phyloP scores from a whole-genome alignment of 352 stramenopile genomes.

The Hyaloperonospora brassicae region DNA sequence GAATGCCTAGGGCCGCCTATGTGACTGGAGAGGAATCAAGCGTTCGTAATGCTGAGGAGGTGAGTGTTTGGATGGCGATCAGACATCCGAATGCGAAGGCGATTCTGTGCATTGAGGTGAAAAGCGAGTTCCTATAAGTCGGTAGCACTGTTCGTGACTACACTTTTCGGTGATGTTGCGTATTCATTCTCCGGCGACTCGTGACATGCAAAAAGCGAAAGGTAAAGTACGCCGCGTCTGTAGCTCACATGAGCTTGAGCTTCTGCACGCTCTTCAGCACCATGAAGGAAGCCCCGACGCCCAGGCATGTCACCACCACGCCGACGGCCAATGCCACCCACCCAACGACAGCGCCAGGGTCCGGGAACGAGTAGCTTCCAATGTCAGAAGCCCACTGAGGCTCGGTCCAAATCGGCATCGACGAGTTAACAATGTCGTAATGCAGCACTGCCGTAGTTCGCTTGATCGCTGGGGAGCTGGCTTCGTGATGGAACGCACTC shows the following conservation, averaged over 20 bases:
- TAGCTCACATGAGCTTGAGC: conserved; percentile 70
- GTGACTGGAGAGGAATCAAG: too few relatives aligned
- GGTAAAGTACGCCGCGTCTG: conserved; percentile 1
- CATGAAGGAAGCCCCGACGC: conserved; percentile 35
- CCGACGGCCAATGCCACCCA: conserved; percentile 60
- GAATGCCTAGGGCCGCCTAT: too few relatives aligned
- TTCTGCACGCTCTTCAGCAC: conserved; percentile 65
- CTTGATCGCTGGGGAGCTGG: conserved; percentile 52
- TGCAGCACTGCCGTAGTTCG: conserved; percentile 40
- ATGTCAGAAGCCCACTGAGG: conserved; percentile 59
- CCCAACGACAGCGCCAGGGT: conserved; percentile 61
- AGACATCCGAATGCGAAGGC: too few relatives aligned
- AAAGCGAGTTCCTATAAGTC: too few relatives aligned
- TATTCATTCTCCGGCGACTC: background rate
- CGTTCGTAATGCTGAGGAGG: too few relatives aligned
- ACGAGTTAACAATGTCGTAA: conserved; percentile 59
- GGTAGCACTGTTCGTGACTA: too few relatives aligned
- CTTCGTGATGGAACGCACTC: conserved; percentile 69
- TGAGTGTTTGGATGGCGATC: too few relatives aligned
- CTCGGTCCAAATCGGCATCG: conserved; percentile 70
- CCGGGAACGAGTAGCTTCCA: conserved; percentile 72
- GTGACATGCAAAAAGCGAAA: conserved; percentile 4
- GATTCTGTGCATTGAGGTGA: too few relatives aligned
- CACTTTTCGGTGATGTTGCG: too few relatives aligned
- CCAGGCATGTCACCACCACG: conserved; percentile 35